A percentile compares a stretch with the other conserved stretches of the same genome.
Conservation (phyloP, 495 filamentous ascomycete species). For the Lepidopterella palustris region DNA sequence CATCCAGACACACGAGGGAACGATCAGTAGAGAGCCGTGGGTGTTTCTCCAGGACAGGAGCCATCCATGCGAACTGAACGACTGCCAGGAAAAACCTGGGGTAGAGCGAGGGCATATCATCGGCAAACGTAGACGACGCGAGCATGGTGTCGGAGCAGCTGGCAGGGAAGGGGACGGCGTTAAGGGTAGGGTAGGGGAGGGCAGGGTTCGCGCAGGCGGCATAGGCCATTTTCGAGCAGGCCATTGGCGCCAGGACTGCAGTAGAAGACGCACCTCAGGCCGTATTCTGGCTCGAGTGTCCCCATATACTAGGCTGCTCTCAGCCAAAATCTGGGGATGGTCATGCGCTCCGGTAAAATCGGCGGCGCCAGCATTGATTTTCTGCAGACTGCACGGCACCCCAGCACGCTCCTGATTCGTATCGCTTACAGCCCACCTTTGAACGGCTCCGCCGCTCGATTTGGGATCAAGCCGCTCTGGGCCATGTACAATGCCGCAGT, state of each 20-base stretch:
- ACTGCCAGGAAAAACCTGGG: background rate
- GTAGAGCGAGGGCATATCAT: background rate
- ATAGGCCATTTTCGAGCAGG: background rate
- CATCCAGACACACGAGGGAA: background rate
- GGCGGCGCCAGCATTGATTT: background rate
- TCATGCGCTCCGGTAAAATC: conserved; percentile 11
- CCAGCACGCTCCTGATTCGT: background rate
- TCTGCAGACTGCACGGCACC: background rate
- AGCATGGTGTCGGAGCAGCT: conserved; percentile 25
- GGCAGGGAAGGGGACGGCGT: conserved; percentile 3
- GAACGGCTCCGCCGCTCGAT: conserved; percentile 15
- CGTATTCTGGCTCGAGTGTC: background rate
- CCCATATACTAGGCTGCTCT: background rate
- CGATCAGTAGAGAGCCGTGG: background rate
- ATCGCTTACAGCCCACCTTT: conserved; percentile 11
- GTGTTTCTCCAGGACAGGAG: background rate
- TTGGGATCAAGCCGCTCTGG: conserved; percentile 12
- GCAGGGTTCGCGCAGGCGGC: background rate
- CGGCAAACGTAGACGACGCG: conserved; percentile 14
- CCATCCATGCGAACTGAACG: background rate
- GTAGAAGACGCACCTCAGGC: background rate
- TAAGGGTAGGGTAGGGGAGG: background rate
- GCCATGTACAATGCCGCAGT: conserved; percentile 2
- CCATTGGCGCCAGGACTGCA: background rate
- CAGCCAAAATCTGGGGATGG: conserved; percentile 4